These are phyloP conservation scores for Citrus medica DNA, from an alignment of 345 rosid genomes.

Conservation along the genomic window DNA sequence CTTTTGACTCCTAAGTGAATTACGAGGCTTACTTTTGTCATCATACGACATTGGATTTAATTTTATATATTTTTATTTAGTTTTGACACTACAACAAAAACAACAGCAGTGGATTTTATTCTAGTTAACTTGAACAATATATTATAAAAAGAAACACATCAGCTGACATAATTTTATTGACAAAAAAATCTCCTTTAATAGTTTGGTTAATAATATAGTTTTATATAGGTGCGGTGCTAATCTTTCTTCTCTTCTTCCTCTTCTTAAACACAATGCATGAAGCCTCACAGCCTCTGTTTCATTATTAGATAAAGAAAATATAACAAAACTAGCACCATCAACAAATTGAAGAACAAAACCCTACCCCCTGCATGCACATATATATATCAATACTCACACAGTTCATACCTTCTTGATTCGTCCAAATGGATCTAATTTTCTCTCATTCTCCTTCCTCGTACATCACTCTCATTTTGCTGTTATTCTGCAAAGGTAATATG, in stretches of 20 bases:
- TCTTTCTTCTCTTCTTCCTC: not conserved
- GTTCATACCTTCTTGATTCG: not conserved
- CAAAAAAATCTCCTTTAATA: not conserved
- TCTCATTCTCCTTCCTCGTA: constrained; percentile 2
- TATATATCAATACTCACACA: too few species aligned
- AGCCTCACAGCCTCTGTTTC: not conserved
- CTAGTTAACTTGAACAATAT: not conserved
- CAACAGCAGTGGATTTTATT: constrained; percentile 4
- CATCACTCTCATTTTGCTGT: constrained; percentile 28
- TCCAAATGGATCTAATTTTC: constrained; percentile 23
- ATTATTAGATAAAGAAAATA: not conserved
- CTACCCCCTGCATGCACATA: too few species aligned
- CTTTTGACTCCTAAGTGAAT: not conserved
- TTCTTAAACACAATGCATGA: not conserved
- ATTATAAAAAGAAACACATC: not conserved
- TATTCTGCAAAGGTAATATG: constrained; percentile 33
- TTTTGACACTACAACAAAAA: too few species aligned
- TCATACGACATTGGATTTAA: not conserved
- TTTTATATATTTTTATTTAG: not conserved
- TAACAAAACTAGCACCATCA: not conserved
- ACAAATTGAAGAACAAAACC: too few species aligned
- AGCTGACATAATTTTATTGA: not conserved
- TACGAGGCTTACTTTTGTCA: not conserved
- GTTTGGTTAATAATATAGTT: not conserved
- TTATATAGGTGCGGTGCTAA: not conserved